phyloP scores from a whole-genome alignment of 768 basidiomycete genomes.

The Russula brevipes region DNA sequence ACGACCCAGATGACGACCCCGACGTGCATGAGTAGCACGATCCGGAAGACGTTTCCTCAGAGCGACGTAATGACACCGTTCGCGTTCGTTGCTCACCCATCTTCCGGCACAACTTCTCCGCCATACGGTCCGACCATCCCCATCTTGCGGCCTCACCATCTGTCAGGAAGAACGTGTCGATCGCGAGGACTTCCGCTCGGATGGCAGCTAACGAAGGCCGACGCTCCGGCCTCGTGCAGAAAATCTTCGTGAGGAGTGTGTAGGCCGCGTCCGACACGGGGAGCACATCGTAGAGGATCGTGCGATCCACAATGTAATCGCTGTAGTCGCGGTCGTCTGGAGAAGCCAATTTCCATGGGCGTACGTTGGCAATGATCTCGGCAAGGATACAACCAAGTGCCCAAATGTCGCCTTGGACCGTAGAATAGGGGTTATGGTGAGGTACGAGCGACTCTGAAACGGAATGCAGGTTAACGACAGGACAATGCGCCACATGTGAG shows the following conservation, averaged over 20 bases:
- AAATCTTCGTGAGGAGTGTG: conserved; percentile 48
- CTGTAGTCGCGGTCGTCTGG: conserved; percentile 1
- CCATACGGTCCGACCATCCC: conserved; percentile 4
- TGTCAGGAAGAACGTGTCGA: conserved; percentile 59
- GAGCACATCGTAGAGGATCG: not conserved
- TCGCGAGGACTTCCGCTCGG: conserved; percentile 46
- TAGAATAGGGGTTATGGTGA: conserved; percentile 3
- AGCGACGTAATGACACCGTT: not conserved
- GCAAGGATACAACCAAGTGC: conserved; percentile 18
- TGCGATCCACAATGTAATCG: not conserved
- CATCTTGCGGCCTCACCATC: conserved; percentile 35
- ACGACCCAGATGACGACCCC: not conserved
- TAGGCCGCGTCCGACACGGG: conserved; percentile 37
- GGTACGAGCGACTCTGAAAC: conserved; percentile 4
- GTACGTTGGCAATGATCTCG: conserved; percentile 12
- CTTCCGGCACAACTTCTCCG: not conserved
- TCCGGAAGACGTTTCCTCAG: not conserved
- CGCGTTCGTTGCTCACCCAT: not conserved
- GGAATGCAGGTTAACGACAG: not conserved
- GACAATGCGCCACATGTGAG: not conserved
- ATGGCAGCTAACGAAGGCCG: conserved; percentile 64
- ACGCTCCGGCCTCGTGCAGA: conserved; percentile 54
- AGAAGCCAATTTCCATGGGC: not conserved
- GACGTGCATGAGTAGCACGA: not conserved
- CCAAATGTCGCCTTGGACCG: conserved; percentile 16